Percentiles rank a stretch among this genome's conserved stretches.
Evolutionary conservation across 2,329 filamentous ascomycete genomes (phyloP).

Genomic region (Alternaria alternata): DNA sequence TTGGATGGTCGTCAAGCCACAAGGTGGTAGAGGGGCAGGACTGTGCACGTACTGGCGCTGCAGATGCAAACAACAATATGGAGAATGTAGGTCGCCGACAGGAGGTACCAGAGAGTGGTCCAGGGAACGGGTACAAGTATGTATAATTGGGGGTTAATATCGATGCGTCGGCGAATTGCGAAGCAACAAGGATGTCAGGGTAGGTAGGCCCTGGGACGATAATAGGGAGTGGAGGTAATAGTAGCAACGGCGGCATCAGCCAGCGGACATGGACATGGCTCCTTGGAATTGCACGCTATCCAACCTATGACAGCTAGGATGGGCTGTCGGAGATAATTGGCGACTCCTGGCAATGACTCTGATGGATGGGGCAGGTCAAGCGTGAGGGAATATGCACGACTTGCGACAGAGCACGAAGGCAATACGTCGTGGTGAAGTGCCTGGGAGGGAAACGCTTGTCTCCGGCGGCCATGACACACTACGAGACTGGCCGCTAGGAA

Average conservation of each 20-base stretch:
- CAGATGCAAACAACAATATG: slow-evolving; percentile 19
- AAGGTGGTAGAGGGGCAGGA: slow-evolving; percentile 11
- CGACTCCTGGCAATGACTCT: slow-evolving; percentile 23
- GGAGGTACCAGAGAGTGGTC: slow-evolving; percentile 30
- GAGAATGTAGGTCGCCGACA: slow-evolving; percentile 23
- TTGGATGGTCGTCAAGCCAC: slow-evolving; percentile 12
- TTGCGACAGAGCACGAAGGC: slow-evolving; percentile 31
- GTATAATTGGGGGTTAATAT: slow-evolving; percentile 33
- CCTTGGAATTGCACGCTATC: slow-evolving; percentile 33
- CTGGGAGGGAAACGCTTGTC: slow-evolving; percentile 34
- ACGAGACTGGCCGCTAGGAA: slow-evolving; percentile 30
- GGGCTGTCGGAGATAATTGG: slow-evolving; percentile 33
- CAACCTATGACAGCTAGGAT: slow-evolving; percentile 24
- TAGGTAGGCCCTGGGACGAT: slow-evolving; percentile 35
- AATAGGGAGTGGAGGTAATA: slow-evolving; percentile 34
- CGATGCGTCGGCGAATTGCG: slow-evolving; percentile 36
- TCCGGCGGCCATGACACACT: slow-evolving; percentile 42
- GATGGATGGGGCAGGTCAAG: slow-evolving; percentile 35
- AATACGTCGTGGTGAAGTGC: slow-evolving; percentile 28
- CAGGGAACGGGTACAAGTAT: slow-evolving; percentile 24
- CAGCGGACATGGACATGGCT: slow-evolving; percentile 38
- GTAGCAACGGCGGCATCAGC: slow-evolving; percentile 40
- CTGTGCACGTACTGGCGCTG: slow-evolving; percentile 26
- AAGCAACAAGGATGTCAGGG: slow-evolving; percentile 32
- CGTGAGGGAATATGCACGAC: slow-evolving; percentile 37